phyloP scores from a whole-genome alignment of 2,329 filamentous ascomycete genomes.

The Colletotrichum noveboracense region DNA sequence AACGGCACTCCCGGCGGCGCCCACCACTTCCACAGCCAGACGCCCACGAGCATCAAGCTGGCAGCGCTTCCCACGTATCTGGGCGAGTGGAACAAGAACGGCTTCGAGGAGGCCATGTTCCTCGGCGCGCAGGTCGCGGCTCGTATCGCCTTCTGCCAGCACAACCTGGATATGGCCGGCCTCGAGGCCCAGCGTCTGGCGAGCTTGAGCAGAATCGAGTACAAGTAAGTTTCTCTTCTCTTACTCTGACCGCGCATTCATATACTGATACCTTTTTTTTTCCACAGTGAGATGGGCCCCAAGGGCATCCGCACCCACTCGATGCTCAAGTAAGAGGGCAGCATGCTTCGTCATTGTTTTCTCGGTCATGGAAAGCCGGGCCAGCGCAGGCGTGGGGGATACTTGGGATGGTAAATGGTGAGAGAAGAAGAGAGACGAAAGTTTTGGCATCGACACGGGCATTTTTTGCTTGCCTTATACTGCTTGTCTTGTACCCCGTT shows the following conservation, averaged over 20 bases:
- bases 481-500: background rate
- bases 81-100: conserved; percentile 85
- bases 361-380: background rate
- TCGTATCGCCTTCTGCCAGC: conserved; percentile 61
- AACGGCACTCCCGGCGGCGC: conserved; percentile 36
- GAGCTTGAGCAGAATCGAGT: conserved; percentile 64
- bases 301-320: conserved; percentile 60
- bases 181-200: conserved; percentile 59
- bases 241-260: background rate
- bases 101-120: conserved; percentile 83
- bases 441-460: background rate
- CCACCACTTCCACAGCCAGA: conserved; percentile 68
- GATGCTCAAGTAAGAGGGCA: conserved; percentile 48
- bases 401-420: background rate
- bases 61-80: conserved; percentile 84
- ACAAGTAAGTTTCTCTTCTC: conserved; percentile 54
- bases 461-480: background rate
- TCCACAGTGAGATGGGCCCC: conserved; percentile 55
- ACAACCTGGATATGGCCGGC: conserved; percentile 59
- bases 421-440: background rate
- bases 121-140: conserved; percentile 87
- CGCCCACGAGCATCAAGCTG: conserved; percentile 83
- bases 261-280: background rate
- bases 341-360: background rate
- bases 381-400: background rate